A percentile compares a stretch with the other conserved stretches of the same genome.
Evolutionary conservation across 495 filamentous ascomycete species (phyloP).

Genomic region (Melanomma pulvis-pyrius): DNA sequence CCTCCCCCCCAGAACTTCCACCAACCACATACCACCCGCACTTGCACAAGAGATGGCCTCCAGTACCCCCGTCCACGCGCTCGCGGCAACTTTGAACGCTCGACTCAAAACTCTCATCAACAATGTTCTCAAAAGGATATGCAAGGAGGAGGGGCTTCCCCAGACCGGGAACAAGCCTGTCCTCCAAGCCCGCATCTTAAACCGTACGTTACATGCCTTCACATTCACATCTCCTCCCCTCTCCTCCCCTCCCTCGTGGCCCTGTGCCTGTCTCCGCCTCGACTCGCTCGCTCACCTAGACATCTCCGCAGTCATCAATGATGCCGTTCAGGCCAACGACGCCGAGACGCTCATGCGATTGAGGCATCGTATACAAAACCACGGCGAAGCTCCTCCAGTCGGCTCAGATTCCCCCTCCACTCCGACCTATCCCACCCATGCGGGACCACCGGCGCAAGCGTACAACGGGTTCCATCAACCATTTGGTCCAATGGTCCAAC

Average conservation of each 20-base stretch:
- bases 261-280: constrained; percentile 27
- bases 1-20: background rate
- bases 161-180: constrained; percentile 80
- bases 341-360: constrained; percentile 23
- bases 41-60: constrained; percentile 48
- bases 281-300: constrained; percentile 1
- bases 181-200: constrained; percentile 73
- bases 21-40: constrained; percentile 2
- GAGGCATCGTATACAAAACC: constrained; percentile 32
- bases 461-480: constrained; percentile 1
- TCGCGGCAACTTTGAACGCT: constrained; percentile 46
- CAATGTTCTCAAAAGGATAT: constrained; percentile 71
- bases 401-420: background rate
- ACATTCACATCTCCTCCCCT: constrained; percentile 8
- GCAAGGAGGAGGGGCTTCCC: constrained; percentile 66
- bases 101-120: constrained; percentile 67
- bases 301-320: constrained; percentile 25
- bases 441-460: background rate
- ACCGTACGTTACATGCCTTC: constrained; percentile 58
- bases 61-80: constrained; percentile 42
- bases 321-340: constrained; percentile 13
- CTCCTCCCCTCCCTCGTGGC: constrained; percentile 38
- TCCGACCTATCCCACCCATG: constrained; percentile 5
- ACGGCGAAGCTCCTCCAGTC: constrained; percentile 28
- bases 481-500: background rate